These are phyloP conservation scores for Cadophora sp. DNA, from an alignment of 2,329 filamentous ascomycete genomes.

Conservation along the genomic window DNA sequence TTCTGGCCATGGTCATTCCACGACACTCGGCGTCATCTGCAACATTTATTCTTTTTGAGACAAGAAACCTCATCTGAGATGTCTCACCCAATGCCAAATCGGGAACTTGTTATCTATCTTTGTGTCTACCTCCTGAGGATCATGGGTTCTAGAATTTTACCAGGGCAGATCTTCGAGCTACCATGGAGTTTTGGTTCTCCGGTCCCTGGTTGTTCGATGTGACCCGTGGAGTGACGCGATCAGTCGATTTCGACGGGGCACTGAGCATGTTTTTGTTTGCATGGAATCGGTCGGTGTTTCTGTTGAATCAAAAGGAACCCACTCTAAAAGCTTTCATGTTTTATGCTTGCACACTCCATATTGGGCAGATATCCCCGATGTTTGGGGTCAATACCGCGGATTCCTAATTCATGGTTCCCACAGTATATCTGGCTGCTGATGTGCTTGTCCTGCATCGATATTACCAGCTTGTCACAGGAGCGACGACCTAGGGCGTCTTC, in stretches of 20 bases:
- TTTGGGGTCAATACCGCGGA: neutral
- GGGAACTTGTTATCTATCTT: neutral
- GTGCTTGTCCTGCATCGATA: neutral
- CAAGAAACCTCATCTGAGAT: neutral
- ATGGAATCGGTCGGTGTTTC: neutral
- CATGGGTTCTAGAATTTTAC: neutral
- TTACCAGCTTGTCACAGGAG: neutral
- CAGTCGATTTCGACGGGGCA: neutral
- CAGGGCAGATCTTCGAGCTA: neutral
- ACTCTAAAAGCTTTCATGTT: neutral
- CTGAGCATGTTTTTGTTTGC: neutral
- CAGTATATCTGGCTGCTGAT: neutral
- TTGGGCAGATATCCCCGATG: conserved; percentile 3
- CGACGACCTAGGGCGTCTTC: neutral
- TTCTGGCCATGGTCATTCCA: neutral
- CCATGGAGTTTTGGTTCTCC: neutral
- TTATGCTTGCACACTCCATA: neutral
- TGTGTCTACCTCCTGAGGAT: neutral
- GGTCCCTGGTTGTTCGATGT: neutral
- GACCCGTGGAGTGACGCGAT: neutral
- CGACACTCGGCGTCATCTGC: neutral
- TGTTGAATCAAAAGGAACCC: neutral
- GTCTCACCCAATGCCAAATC: neutral
- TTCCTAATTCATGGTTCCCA: neutral
- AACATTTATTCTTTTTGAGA: neutral